Percentiles rank a stretch among this genome's conserved stretches.
Evolutionary conservation across 2,329 filamentous ascomycete genomes (phyloP).

Genomic region (Endocalyx cinctus): DNA sequence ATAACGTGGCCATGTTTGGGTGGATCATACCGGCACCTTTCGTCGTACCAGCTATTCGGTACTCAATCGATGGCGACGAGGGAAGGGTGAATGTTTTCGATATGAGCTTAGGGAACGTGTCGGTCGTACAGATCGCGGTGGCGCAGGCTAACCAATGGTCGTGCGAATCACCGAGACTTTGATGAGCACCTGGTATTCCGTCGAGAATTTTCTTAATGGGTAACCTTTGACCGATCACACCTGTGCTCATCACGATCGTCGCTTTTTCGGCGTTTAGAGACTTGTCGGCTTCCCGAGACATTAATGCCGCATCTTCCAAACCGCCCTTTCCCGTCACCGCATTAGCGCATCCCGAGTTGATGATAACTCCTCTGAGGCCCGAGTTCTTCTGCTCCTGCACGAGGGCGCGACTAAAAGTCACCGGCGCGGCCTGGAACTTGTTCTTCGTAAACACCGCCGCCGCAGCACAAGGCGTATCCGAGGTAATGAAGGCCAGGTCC

Average conservation of each 20-base stretch:
- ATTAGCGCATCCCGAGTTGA: constrained; percentile 96
- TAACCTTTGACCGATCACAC: constrained; percentile 94
- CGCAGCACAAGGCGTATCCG: constrained; percentile 78
- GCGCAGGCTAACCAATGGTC: constrained; percentile 83
- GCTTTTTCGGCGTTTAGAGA: constrained; percentile 42
- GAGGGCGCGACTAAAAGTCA: constrained; percentile 75
- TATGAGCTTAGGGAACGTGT: constrained; percentile 95
- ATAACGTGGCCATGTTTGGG: constrained; percentile 95
- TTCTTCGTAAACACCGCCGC: constrained; percentile 97
- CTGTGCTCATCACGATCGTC: constrained; percentile 97
- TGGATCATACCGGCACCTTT: constrained; percentile 99
- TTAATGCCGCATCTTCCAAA: constrained; percentile 78
- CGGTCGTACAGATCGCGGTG: constrained; percentile 93
- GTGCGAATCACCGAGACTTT: constrained; percentile 68
- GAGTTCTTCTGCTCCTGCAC: constrained; percentile 61
- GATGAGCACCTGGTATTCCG: constrained; percentile 73
- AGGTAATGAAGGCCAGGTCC: constrained; percentile 84
- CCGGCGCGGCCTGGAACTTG: constrained; percentile 94
- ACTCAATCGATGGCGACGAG: constrained; percentile 69
- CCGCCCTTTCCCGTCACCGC: constrained; percentile 91
- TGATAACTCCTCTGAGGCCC: constrained; percentile 74
- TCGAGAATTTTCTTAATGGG: constrained; percentile 86
- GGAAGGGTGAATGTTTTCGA: constrained; percentile 82
- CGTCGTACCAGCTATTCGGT: constrained; percentile 87
- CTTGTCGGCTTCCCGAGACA: constrained; percentile 76